Base-by-base conservation (phyloP, 139 green algal genomes). In the Asterochloris erici region DNA sequence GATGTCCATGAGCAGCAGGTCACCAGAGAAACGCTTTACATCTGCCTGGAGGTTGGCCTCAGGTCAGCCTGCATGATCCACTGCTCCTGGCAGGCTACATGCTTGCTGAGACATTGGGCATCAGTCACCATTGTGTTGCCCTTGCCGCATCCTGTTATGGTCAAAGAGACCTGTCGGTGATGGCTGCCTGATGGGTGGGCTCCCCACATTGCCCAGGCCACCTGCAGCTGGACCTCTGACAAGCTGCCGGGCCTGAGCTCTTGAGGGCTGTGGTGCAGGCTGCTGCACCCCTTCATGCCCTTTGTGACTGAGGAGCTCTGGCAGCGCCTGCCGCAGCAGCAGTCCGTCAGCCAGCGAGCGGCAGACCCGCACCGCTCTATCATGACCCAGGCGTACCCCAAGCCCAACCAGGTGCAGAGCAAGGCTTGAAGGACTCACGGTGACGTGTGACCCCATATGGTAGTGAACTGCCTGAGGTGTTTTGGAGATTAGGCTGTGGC, bases 231-330 rank as follows among this genome's bases (percentile, higher is more conserved):
- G 38, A 6, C 38, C 4, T 54, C 38, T 54, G 38, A 2, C 38
- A 6, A 54, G 38, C 38, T 54, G 38, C 38, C 38, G 6, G 38
- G 38, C 38, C 38, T 54, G 38, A 54, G 38, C 38, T 54, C 38
- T 54, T 54, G 38, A 54, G 38, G 38, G 14, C 54, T 75, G 2
- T 14, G 24, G 21, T 78, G 89, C 54, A 87, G 74, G 38, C 88
- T 99, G 83, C 87, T 97, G 85, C 96, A 99, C 89, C 96, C 97
- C 24, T 97, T 98, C 92, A 98, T 98, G 93, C 97, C 97, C 11
- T 99, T 95, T 86, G 93, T 99, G 74, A 98, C 96, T 12, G 97
- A 99, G 91, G 93, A 98, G 86, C 89, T 99, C 11, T 99, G 96
- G 96, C 92, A 96, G 88, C 87, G 93, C 26, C 88, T 98, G 75